These are phyloP conservation scores for Daldinia concentrica DNA, from an alignment of 495 filamentous ascomycete species.

Conservation along the genomic window DNA sequence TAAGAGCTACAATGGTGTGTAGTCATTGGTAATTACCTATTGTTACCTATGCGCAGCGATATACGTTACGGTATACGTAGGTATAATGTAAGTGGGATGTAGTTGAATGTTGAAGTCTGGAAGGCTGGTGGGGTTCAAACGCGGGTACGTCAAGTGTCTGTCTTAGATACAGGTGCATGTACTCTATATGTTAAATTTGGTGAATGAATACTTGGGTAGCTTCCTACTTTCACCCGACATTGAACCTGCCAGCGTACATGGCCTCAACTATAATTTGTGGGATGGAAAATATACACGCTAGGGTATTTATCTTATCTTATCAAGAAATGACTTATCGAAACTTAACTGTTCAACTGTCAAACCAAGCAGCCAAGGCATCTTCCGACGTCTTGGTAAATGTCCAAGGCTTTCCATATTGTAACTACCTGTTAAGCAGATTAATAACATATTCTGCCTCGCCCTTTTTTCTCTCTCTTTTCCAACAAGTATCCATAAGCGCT, in stretches of 20 bases:
- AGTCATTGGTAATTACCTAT: background rate
- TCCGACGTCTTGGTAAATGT: conserved; percentile 2
- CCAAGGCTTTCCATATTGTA: background rate
- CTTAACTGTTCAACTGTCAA: background rate
- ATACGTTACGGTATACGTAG: background rate
- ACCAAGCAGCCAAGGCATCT: background rate
- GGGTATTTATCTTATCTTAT: conserved; percentile 15
- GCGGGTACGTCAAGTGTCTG: background rate
- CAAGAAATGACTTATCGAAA: conserved; percentile 2
- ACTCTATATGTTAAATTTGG: background rate
- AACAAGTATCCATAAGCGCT: background rate
- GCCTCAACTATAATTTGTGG: conserved; percentile 1
- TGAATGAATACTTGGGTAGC: background rate
- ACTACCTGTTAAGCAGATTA: background rate
- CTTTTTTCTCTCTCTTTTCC: background rate
- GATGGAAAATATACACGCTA: conserved; percentile 3
- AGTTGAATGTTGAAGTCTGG: background rate
- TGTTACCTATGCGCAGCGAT: background rate
- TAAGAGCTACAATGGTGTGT: background rate
- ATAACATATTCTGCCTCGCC: background rate
- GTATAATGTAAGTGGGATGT: conserved; percentile 2
- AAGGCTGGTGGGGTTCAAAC: background rate
- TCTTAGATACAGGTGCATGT: background rate
- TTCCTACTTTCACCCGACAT: background rate
- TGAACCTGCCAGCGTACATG: background rate